These are phyloP conservation scores for Saksenaea vasiformis DNA, from an alignment of 371 early-diverging fungal species.

Conservation along the genomic window DNA sequence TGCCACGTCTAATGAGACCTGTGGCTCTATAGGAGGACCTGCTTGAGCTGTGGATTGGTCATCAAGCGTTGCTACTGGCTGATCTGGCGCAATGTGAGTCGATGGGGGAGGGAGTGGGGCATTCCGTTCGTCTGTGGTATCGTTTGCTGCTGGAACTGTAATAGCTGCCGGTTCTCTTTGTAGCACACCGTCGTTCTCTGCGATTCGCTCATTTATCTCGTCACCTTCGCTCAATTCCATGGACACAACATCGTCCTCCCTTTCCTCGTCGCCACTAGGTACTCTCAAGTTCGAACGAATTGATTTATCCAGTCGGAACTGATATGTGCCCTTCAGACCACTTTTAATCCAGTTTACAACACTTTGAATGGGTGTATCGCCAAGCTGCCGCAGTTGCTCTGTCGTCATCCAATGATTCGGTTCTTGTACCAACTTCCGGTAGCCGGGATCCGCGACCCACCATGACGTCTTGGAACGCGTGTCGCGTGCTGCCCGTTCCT, in stretches of 20 bases:
- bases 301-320: neutral
- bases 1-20: neutral
- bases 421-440: conserved; percentile 1
- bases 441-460: conserved; percentile 10
- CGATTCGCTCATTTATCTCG: neutral
- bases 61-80: neutral
- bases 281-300: neutral
- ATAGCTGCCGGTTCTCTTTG: neutral
- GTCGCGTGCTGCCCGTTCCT: conserved; percentile 5
- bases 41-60: neutral
- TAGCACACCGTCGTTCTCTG: neutral
- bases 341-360: neutral
- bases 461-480: conserved; percentile 1
- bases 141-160: neutral
- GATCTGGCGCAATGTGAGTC: neutral
- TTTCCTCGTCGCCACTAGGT: neutral
- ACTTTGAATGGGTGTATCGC: neutral
- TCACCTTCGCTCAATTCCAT: neutral
- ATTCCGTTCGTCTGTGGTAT: neutral
- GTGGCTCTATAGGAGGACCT: neutral
- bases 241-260: neutral
- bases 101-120: neutral
- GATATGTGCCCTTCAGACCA: neutral
- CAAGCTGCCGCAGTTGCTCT: neutral
- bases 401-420: neutral